phyloP scores from a whole-genome alignment of 2,329 filamentous ascomycete species.

The Botrytis fragariae region DNA sequence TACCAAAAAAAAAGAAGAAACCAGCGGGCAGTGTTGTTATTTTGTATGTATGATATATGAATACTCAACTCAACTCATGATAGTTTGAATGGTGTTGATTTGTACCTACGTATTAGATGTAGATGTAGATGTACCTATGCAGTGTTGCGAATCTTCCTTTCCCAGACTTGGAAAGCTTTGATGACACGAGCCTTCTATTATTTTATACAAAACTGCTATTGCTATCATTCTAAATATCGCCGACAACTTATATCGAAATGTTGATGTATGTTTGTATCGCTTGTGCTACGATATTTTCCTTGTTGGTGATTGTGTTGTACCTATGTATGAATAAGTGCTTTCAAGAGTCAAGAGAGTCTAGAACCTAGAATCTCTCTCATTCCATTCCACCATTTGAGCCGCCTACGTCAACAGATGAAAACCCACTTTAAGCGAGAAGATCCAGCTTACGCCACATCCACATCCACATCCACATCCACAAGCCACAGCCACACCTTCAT shows the following conservation, averaged over 20 bases:
- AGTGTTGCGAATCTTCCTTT: neutral
- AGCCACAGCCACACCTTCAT: neutral
- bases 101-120: neutral
- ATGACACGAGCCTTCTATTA: neutral
- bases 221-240: neutral
- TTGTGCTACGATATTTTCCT: neutral
- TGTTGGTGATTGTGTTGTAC: neutral
- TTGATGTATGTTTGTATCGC: neutral
- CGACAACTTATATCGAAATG: neutral
- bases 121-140: neutral
- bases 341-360: neutral
- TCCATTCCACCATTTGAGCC: conserved; percentile 24
- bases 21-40: neutral
- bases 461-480: neutral
- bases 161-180: neutral
- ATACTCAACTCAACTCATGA: neutral
- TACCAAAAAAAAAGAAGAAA: conserved; percentile 22
- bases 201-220: neutral
- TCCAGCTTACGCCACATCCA: conserved; percentile 9
- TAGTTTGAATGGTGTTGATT: neutral
- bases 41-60: neutral
- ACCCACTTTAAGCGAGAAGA: conserved; percentile 17
- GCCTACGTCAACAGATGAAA: conserved; percentile 28
- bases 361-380: neutral
- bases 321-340: neutral